Percentiles rank a stretch among this genome's conserved stretches.
Conservation (phyloP, 148 eudicot species). For the Rhododendron ovatum region DNA sequence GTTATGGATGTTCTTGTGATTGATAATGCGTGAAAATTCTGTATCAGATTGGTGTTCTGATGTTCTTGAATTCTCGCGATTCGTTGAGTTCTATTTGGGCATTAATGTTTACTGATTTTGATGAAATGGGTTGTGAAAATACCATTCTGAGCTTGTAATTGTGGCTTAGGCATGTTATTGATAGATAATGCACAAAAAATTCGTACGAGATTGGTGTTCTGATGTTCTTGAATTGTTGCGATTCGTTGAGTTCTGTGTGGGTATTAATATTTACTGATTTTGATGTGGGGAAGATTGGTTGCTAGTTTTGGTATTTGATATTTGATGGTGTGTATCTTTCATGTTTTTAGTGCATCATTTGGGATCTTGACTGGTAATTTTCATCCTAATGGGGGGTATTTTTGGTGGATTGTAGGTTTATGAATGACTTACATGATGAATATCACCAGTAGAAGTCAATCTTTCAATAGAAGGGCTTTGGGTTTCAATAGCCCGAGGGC, state of each 20-base stretch:
- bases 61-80: neutral
- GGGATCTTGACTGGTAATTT: slow-evolving; percentile 3
- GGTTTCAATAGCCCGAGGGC: slow-evolving; percentile 25
- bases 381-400: slow-evolving; percentile 15
- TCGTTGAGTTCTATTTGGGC: neutral
- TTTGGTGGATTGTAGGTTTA: slow-evolving; percentile 10
- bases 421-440: slow-evolving; percentile 24
- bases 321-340: neutral
- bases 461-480: slow-evolving; percentile 36
- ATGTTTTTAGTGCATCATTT: neutral
- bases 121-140: neutral
- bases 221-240: neutral
- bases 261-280: slow-evolving; percentile 9
- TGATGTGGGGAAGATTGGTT: slow-evolving; percentile 3
- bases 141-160: neutral
- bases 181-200: neutral
- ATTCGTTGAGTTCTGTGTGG: neutral
- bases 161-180: neutral
- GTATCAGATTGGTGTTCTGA: neutral
- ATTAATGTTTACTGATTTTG: slow-evolving; percentile 11
- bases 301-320: slow-evolving; percentile 4
- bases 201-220: neutral
- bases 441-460: slow-evolving; percentile 30
- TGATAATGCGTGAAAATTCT: neutral
- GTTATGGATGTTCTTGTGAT: neutral